Evolutionary conservation across 2,329 filamentous ascomycete species (phyloP).

Genomic region (Nakataea oryzae): DNA sequence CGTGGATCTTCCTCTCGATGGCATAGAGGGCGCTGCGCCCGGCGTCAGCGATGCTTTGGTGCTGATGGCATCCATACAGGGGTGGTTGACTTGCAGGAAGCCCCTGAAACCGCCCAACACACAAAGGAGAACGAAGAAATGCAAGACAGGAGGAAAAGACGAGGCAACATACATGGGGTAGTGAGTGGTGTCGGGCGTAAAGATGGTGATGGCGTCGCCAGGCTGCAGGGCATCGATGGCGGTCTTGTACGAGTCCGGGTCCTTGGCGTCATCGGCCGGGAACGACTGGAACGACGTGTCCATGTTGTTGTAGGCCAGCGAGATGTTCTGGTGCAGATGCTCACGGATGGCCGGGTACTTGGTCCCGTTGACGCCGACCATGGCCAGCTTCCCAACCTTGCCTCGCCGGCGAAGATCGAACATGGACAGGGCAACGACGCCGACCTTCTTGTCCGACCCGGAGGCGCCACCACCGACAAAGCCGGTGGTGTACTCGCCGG

Average conservation of each 20-base stretch:
- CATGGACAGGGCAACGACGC: slow-evolving; percentile 80
- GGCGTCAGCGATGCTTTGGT: background rate
- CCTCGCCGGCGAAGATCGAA: slow-evolving; percentile 83
- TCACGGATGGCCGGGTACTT: slow-evolving; percentile 88
- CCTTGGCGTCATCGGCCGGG: slow-evolving; percentile 61
- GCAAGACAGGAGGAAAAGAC: background rate
- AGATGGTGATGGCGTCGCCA: slow-evolving; percentile 89
- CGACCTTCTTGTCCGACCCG: slow-evolving; percentile 89
- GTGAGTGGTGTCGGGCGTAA: slow-evolving; percentile 89
- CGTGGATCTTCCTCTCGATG: slow-evolving; percentile 78
- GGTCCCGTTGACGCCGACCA: slow-evolving; percentile 80
- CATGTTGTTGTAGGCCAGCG: slow-evolving; percentile 75
- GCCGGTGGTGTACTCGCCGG: slow-evolving; percentile 93
- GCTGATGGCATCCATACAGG: background rate
- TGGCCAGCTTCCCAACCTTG: slow-evolving; percentile 75
- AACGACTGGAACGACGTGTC: slow-evolving; percentile 81
- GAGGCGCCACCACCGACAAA: slow-evolving; percentile 79
- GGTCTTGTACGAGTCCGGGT: slow-evolving; percentile 75
- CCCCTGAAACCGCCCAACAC: background rate
- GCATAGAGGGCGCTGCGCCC: slow-evolving; percentile 62
- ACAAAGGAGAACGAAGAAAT: background rate
- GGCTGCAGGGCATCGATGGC: slow-evolving; percentile 76
- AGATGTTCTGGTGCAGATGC: slow-evolving; percentile 84
- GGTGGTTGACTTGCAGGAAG: background rate
- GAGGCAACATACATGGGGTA: slow-evolving; percentile 55